phyloP scores from a whole-genome alignment of 345 rosid species.

The Gossypium herbaceum region DNA sequence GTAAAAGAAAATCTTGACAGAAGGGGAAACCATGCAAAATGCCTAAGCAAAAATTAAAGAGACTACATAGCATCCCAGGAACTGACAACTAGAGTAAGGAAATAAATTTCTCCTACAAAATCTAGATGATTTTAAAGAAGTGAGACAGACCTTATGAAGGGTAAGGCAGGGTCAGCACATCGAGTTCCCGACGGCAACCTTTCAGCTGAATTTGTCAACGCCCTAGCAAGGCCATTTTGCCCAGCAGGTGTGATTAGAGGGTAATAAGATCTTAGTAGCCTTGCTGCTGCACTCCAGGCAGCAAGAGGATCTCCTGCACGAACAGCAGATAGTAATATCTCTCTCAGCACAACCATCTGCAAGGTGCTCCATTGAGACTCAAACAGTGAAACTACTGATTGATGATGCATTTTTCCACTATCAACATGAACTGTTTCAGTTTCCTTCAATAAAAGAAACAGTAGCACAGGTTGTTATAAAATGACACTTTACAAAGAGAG shows the following conservation, averaged over 20 bases:
- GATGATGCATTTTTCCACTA: conserved; percentile 72
- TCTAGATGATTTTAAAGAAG: not conserved
- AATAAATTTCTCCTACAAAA: conserved; percentile 2
- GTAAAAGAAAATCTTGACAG: not conserved
- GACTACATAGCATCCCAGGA: not conserved
- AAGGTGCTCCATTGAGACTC: conserved; percentile 99
- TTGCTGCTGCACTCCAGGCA: conserved; percentile 99
- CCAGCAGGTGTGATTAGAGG: conserved; percentile 97
- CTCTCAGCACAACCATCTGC: conserved; percentile 98
- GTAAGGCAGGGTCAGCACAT: conserved; percentile 95
- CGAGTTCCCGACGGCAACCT: conserved; percentile 96
- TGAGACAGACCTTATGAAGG: conserved; percentile 70
- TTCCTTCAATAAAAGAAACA: conserved; percentile 40
- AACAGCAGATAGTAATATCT: conserved; percentile 93
- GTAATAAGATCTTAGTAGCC: conserved; percentile 86
- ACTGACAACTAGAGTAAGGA: not conserved
- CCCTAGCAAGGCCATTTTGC: conserved; percentile 94
- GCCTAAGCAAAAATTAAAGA: not conserved
- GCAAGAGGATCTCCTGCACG: conserved; percentile 96
- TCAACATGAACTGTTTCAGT: conserved; percentile 55
- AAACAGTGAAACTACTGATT: conserved; percentile 75
- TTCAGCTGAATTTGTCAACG: conserved; percentile 82
- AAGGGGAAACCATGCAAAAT: not conserved
- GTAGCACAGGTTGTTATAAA: not conserved
- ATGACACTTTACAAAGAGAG: not conserved